Base-by-base conservation (phyloP, 768 basidiomycete species). In the Serendipita indica region DNA sequence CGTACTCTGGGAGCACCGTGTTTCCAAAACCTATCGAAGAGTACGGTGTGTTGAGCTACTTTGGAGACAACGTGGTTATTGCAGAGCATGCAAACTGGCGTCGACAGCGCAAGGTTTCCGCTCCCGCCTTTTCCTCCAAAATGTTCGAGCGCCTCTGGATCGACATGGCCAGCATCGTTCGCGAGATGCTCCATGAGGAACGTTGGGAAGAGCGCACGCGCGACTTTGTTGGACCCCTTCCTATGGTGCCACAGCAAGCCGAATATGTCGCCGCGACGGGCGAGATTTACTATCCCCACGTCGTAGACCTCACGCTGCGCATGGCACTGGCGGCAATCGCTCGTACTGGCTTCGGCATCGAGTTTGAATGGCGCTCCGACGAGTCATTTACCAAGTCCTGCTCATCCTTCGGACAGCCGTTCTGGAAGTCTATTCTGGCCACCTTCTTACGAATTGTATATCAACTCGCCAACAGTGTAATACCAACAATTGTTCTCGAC, bases 351-450 rank as follows among this genome's bases (percentile, higher is more conserved):
- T 54, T 54, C 30, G 49, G 49, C 20, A 54, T 54, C 49, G 22
- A 54, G n/a, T 54, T 54, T 30, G 49, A 54, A 54, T 54, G 49
- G 49, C 49, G 49, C n/a, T 27, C 49, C 16, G 49, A 32, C 22
- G 49, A 54, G n/a, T 54, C 49, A 1, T 54, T 54, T 28, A 54
- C 49, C 4, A 54, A 54, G 4, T 28, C 49, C 49, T 54, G 49
- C 25, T 16, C 22, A 12, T 25, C 22, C 49, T 54, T 54, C 32
- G 49, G 49, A 10, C 25, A 54, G n/a, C n/a, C 49, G 25, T 54
- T 54, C n/a, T 28, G n/a, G n/a, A n/a, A n/a, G n/a, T n/a, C n/a
- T n/a, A n/a, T n/a, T n/a, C n/a, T n/a, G n/a, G n/a, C n/a, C n/a
- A n/a, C n/a, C n/a, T n/a, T n/a, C n/a, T n/a, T n/a, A n/a, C n/a